Evolutionary conservation across 768 basidiomycete genomes (phyloP).

Genomic region (Lepiota venenata): DNA sequence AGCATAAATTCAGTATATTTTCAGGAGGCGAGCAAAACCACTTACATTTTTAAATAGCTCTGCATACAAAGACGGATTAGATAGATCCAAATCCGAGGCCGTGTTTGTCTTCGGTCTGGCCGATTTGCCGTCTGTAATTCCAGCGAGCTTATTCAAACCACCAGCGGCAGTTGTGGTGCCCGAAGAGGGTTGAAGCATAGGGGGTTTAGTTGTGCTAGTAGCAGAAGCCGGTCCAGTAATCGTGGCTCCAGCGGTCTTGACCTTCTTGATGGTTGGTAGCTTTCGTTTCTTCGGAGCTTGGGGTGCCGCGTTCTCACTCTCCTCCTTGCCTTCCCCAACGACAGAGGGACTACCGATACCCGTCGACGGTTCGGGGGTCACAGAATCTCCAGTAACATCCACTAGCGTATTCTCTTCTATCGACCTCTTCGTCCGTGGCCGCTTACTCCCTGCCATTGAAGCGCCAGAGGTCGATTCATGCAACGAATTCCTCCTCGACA

Average conservation of each 20-base stretch:
- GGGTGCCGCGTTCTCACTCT: constrained; percentile 1
- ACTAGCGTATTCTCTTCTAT: constrained; percentile 30
- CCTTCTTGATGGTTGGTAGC: constrained; percentile 68
- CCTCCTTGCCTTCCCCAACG: constrained; percentile 1
- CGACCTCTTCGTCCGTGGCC: constrained; percentile 19
- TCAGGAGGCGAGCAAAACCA: background rate
- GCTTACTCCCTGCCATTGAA: constrained; percentile 21
- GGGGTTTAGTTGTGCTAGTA: constrained; percentile 16
- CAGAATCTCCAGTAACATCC: constrained; percentile 30
- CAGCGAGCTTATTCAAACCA: constrained; percentile 20
- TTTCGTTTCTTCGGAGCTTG: constrained; percentile 59
- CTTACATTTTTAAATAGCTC: constrained; percentile 58
- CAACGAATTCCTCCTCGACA: too few species aligned
- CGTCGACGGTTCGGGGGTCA: constrained; percentile 23
- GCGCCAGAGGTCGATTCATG: background rate
- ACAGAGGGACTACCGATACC: background rate
- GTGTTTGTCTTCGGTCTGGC: constrained; percentile 23
- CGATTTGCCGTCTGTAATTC: constrained; percentile 23
- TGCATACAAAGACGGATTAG: constrained; percentile 59
- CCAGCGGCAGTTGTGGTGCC: constrained; percentile 11
- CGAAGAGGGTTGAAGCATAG: constrained; percentile 16
- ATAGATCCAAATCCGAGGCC: constrained; percentile 59
- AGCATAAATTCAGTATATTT: background rate
- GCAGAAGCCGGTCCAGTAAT: constrained; percentile 18
- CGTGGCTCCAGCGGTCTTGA: constrained; percentile 34